These are phyloP conservation scores for Nicotiana undulata DNA, from an alignment of 257 asterid species.

Conservation along the genomic window DNA sequence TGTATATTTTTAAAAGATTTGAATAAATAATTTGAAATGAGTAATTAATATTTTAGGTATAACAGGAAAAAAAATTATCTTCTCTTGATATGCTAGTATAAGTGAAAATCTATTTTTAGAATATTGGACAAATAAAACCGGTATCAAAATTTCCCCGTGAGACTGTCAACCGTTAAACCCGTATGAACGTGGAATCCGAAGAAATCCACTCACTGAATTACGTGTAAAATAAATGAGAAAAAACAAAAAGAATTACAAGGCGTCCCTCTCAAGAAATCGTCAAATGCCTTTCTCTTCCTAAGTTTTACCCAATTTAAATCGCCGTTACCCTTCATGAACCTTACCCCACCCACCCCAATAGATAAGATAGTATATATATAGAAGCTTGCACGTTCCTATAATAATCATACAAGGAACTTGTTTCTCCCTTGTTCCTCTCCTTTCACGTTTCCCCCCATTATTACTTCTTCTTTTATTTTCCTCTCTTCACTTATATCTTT, in stretches of 20 bases:
- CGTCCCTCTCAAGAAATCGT: slow-evolving; percentile 58
- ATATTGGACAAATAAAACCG: no score
- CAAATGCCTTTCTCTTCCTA: slow-evolving; percentile 30
- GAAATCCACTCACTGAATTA: slow-evolving; percentile 12
- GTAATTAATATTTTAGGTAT: no score
- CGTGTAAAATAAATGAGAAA: slow-evolving; percentile 23
- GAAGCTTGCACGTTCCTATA: neutral
- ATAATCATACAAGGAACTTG: slow-evolving; percentile 9
- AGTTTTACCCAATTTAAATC: slow-evolving; percentile 17
- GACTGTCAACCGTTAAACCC: slow-evolving; percentile 13
- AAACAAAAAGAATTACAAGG: slow-evolving; percentile 16
- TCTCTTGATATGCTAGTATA: no score
- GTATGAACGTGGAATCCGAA: slow-evolving; percentile 1
- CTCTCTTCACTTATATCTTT: neutral
- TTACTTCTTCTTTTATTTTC: neutral
- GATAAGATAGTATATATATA: neutral
- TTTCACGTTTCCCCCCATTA: slow-evolving; percentile 22
- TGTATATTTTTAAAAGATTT: no score
- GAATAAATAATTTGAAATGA: no score
- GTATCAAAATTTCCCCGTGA: neutral
- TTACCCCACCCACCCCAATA: neutral
- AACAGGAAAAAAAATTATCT: no score
- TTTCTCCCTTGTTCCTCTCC: slow-evolving; percentile 12
- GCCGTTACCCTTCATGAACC: neutral
- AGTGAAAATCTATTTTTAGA: no score